phyloP scores from a whole-genome alignment of 179 eudicot genomes.

The Nepenthes alata region DNA sequence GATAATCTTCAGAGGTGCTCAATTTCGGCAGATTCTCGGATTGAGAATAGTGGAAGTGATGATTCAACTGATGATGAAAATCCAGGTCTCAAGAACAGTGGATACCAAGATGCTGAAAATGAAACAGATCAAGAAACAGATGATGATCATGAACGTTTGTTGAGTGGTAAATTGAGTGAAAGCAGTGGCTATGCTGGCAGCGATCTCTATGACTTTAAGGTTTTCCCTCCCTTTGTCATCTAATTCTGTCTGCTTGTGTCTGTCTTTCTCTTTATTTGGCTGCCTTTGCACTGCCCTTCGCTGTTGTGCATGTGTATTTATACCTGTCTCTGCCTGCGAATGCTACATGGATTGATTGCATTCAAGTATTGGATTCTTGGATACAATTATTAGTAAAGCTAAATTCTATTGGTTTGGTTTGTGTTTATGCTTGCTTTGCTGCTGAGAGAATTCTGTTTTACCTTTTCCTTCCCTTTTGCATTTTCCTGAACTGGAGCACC shows the following conservation, averaged over 20 bases:
- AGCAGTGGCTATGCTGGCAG: slow-evolving; percentile 84
- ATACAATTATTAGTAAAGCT: no score
- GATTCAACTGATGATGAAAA: slow-evolving; percentile 72
- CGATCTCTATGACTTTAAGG: slow-evolving; percentile 95
- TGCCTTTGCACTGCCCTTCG: neutral
- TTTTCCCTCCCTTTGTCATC: slow-evolving; percentile 6
- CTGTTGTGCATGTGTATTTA: neutral
- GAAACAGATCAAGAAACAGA: slow-evolving; percentile 66
- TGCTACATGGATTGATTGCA: no score
- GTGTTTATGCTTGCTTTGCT: no score
- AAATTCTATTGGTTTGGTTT: no score
- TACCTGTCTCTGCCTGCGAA: neutral
- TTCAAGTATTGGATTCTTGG: no score
- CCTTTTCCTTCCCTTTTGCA: no score
- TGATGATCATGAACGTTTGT: slow-evolving; percentile 65
- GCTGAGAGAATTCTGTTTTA: no score
- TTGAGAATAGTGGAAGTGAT: slow-evolving; percentile 76
- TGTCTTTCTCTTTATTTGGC: neutral
- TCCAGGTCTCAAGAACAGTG: slow-evolving; percentile 45
- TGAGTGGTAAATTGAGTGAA: slow-evolving; percentile 91
- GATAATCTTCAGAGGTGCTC: slow-evolving; percentile 83
- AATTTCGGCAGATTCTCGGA: slow-evolving; percentile 83
- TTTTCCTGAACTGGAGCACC: no score
- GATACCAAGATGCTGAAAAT: slow-evolving; percentile 78
- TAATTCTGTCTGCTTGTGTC: neutral